Evolutionary conservation across 805 yeast species (phyloP).

Genomic region (Ogataea henricii): DNA sequence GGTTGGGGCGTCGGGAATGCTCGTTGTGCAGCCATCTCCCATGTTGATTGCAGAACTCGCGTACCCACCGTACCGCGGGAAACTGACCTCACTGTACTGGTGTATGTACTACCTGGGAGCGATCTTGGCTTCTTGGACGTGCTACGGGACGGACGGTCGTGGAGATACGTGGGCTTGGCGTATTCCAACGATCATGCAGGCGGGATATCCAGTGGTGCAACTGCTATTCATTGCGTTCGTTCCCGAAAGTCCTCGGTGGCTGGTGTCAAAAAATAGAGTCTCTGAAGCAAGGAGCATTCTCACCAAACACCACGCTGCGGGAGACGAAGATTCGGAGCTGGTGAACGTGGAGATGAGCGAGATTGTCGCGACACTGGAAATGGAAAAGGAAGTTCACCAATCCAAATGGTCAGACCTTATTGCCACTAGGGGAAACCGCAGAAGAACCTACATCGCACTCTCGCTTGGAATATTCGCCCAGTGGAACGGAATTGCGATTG

Average conservation of each 20-base stretch:
- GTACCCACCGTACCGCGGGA: constrained; percentile 47
- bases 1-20: constrained; percentile 48
- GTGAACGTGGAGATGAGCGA: constrained; percentile 40
- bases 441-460: constrained; percentile 37
- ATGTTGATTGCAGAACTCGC: constrained; percentile 51
- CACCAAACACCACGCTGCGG: constrained; percentile 40
- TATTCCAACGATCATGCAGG: constrained; percentile 55
- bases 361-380: constrained; percentile 39
- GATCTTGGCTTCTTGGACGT: constrained; percentile 47
- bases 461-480: constrained; percentile 39
- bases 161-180: constrained; percentile 49
- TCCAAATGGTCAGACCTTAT: constrained; percentile 41
- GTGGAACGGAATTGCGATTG: constrained; percentile 49
- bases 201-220: constrained; percentile 47
- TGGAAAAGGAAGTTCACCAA: constrained; percentile 35
- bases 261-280: constrained; percentile 37
- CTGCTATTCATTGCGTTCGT: constrained; percentile 35
- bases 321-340: constrained; percentile 33
- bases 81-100: constrained; percentile 49
- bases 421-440: constrained; percentile 38
- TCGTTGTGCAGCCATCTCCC: constrained; percentile 48
- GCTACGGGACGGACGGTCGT: constrained; percentile 42
- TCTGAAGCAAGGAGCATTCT: constrained; percentile 41
- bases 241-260: constrained; percentile 50
- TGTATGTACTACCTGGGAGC: constrained; percentile 50